Evolutionary conservation across 2,329 filamentous ascomycete genomes (phyloP), one percentile per base, ranked within the genome.

Genomic region (Claviceps humidiphila): DNA sequence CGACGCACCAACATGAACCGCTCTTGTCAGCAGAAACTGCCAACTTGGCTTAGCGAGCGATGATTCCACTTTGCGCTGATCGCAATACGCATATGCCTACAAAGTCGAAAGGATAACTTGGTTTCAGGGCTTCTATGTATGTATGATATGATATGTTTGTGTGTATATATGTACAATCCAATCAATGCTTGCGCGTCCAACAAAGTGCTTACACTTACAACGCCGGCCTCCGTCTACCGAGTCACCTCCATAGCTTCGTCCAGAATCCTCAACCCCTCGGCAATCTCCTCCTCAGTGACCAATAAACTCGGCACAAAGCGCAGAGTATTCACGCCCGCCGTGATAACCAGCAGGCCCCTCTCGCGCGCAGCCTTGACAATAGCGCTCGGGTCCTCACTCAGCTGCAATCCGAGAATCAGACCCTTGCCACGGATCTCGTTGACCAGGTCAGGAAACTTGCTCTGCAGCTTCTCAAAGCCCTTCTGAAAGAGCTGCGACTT

Each of bases 321-420:
- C 59, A 98, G 70, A 8, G 90, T 96, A 64, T 97, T 95, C 34
- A 83, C 89, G 1, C 93, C 93, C 30, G 89, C 91, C 1, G 89
- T 96, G 63, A 98, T 96, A 54, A 98, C 75, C 54, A 98, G 68
- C 62, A 98, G 67, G 0, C 93, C 93, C 54, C 89, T 77, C 72
- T 97, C 89, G 55, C 93, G 76, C 17, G 90, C 89, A 11, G 89
- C 90, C 57, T 84, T 89, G 55, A 98, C 76, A 54, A 98, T 82
- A 13, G 75, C 77, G 17, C 77, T 76, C 34, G 81, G 87, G 64
- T 93, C 85, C 57, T 81, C 74, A 6, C 76, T 81, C 53, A 98
- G 71, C 71, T 98, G 93, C 45, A 95, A 68, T 24, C 93, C 93
- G 9, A 97, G 71, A 53, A 97, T 89, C 61, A 98, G 68, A 8